phyloP scores from a whole-genome alignment of 2,329 filamentous ascomycete species.

The Colletotrichum endophyticum region DNA sequence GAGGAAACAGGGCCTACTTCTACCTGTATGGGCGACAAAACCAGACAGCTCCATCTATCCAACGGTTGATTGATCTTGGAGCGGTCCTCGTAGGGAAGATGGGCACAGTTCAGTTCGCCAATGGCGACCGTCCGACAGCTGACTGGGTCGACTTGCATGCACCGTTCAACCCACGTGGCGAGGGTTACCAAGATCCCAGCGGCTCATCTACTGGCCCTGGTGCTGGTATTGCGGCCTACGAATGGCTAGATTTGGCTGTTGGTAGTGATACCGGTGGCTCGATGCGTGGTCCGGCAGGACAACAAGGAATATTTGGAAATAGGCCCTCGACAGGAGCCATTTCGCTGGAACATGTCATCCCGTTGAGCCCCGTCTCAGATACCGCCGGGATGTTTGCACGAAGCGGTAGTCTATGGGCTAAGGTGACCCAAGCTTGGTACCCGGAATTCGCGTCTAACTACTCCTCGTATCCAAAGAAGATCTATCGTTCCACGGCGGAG shows the following conservation, averaged over 20 bases:
- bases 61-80: slow-evolving; percentile 61
- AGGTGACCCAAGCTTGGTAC: neutral
- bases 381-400: neutral
- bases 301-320: slow-evolving; percentile 48
- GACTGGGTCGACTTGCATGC: slow-evolving; percentile 40
- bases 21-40: slow-evolving; percentile 52
- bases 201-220: slow-evolving; percentile 26
- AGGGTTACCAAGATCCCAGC: slow-evolving; percentile 26
- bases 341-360: slow-evolving; percentile 41
- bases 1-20: slow-evolving; percentile 60
- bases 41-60: slow-evolving; percentile 52
- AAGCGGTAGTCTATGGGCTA: neutral
- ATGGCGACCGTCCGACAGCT: slow-evolving; percentile 43
- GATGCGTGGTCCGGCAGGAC: slow-evolving; percentile 36
- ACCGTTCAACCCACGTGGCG: slow-evolving; percentile 33
- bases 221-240: slow-evolving; percentile 25
- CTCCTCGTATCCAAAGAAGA: neutral
- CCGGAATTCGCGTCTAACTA: neutral
- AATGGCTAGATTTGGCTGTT: slow-evolving; percentile 27
- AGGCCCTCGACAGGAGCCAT: slow-evolving; percentile 45
- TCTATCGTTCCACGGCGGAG: neutral
- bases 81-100: slow-evolving; percentile 52
- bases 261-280: slow-evolving; percentile 24
- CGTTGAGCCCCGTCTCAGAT: slow-evolving; percentile 33
- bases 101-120: slow-evolving; percentile 48